Base-by-base conservation (phyloP, 1,139 yeast species). In the Suhomyces kunorum region DNA sequence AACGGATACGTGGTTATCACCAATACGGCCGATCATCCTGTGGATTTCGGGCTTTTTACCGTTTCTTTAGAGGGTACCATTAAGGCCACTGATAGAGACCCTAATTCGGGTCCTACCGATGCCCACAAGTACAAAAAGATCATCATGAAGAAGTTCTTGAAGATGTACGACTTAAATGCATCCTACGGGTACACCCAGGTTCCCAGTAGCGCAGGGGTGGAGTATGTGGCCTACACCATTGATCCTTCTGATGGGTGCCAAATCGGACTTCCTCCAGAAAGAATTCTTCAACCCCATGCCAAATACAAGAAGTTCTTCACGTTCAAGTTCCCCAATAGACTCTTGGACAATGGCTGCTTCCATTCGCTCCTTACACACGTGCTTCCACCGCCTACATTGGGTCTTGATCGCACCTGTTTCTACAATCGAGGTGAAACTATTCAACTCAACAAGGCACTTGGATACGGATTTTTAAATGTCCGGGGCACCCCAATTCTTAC, bases 321-420 rank as follows among this genome's bases (percentile, higher is more conserved):
- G 19, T 83, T 83, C 58, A 80, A 74, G 54, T 72, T 83, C 42
- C 90, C 89, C 0, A 64, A 66, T 27, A 72, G 69, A 42, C 59
- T 81, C 32, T 60, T 83, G 29, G 89, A 83, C 51, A 74, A 72
- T 25, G 62, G 72, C 2, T 83, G 89, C 54, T 66, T 73, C 17
- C 79, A 80, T 48, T 73, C 76, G 28, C 61, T 74, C 12, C 61
- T 72, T 25, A 64, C 76, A 1, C 89, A 83, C 56, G 66, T 76
- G 28, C 55, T 76, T 35, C 69, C 83, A 7, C 89, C 89, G 0
- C 88, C 89, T 9, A 72, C 85, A 17, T 64, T 80, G 57, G 89
- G 89, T 2, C 57, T 80, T 3, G 83, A 80, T 53, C 58, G 59
- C 22, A 66, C 75, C 0, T 58, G 73, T 28, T 71, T 71, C 38